phyloP scores from a whole-genome alignment of 2,329 filamentous ascomycete species.

The Diaporthe eres region DNA sequence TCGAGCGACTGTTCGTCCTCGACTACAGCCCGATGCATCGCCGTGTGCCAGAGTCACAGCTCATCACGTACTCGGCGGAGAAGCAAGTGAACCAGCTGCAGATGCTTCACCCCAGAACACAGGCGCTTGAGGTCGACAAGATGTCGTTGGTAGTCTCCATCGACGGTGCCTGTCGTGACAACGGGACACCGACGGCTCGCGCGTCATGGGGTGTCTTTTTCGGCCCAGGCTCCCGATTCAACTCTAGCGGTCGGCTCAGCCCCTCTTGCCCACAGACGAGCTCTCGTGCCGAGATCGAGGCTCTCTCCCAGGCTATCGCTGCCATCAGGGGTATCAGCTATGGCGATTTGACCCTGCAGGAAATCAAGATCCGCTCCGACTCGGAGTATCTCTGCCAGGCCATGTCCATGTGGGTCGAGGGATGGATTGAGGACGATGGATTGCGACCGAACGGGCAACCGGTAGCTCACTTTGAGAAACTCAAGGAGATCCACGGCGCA shows the following conservation, averaged over 20 bases:
- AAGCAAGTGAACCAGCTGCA: conserved; percentile 20
- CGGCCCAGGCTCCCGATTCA: conserved; percentile 46
- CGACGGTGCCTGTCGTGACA: conserved; percentile 46
- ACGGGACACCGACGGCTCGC: conserved; percentile 43
- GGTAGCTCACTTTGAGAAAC: conserved; percentile 38
- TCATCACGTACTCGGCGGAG: not conserved
- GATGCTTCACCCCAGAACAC: not conserved
- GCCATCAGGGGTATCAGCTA: conserved; percentile 25
- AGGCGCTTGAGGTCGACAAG: conserved; percentile 3
- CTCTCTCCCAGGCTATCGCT: conserved; percentile 40
- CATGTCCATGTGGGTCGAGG: conserved; percentile 42
- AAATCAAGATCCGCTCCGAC: conserved; percentile 42
- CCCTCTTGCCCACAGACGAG: conserved; percentile 41
- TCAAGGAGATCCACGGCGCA: conserved; percentile 36
- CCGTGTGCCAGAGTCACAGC: not conserved
- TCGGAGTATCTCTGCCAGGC: conserved; percentile 42
- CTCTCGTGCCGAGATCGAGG: conserved; percentile 45
- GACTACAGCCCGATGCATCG: conserved; percentile 1
- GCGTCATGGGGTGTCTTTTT: conserved; percentile 48
- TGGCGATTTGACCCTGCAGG: conserved; percentile 20
- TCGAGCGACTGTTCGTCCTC: conserved; percentile 25
- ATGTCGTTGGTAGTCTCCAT: conserved; percentile 45
- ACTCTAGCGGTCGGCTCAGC: conserved; percentile 35
- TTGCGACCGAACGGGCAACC: conserved; percentile 6
- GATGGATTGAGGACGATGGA: conserved; percentile 43